Evolutionary conservation across 805 yeast species (phyloP).

Genomic region (Schizosaccharomyces osmophilus): DNA sequence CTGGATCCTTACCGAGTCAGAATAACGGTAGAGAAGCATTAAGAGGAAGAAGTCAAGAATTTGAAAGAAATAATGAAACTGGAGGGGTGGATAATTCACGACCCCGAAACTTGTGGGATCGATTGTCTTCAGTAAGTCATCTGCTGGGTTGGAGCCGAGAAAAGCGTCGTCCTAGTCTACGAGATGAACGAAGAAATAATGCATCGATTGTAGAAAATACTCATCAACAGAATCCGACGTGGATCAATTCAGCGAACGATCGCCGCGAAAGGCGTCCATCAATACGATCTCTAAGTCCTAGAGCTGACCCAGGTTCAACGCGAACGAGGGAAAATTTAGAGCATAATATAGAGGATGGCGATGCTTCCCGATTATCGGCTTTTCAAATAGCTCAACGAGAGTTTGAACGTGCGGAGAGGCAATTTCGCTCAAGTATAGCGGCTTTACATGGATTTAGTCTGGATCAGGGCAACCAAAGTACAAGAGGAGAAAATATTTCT

Average conservation of each 20-base stretch:
- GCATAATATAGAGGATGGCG: neutral
- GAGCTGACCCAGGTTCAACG: neutral
- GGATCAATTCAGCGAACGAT: neutral
- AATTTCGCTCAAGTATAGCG: neutral
- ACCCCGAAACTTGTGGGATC: neutral
- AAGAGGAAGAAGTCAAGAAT: neutral
- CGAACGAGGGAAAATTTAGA: no score
- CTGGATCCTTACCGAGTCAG: neutral
- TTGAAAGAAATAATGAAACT: neutral
- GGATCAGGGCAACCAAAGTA: neutral
- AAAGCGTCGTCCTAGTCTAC: neutral
- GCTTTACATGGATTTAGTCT: neutral
- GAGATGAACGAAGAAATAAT: neutral
- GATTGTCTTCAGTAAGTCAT: neutral
- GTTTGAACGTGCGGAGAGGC: neutral
- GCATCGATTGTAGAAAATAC: no score
- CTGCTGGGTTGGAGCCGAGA: neutral
- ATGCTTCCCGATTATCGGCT: neutral
- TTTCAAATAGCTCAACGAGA: neutral
- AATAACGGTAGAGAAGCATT: neutral
- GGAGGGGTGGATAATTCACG: neutral
- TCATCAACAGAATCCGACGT: no score
- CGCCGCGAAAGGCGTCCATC: neutral
- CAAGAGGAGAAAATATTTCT: neutral
- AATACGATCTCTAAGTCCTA: neutral